These are phyloP conservation scores for Candida boidinii DNA, from an alignment of 805 yeast species.

Conservation along the genomic window DNA sequence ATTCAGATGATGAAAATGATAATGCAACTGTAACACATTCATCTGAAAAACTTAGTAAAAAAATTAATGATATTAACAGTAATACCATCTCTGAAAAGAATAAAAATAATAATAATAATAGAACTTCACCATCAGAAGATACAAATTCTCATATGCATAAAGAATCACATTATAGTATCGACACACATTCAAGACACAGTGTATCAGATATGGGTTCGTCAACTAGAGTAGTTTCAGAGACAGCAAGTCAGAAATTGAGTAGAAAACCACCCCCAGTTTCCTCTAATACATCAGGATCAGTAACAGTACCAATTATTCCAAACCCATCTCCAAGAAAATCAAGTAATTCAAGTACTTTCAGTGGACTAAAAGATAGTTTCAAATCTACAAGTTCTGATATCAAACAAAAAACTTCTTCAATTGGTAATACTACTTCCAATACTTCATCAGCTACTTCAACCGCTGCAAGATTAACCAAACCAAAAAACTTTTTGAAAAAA, in stretches of 20 bases:
- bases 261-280: slow-evolving; percentile 14
- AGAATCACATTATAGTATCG: no score
- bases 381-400: slow-evolving; percentile 9
- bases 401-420: no score
- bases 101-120: no score
- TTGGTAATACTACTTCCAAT: background rate
- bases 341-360: no score
- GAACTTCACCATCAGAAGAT: no score
- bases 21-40: no score
- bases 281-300: background rate
- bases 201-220: no score
- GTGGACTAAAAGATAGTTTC: slow-evolving; percentile 14
- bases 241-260: slow-evolving; percentile 2
- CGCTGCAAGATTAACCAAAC: slow-evolving; percentile 11
- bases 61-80: background rate
- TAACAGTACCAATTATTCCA: background rate
- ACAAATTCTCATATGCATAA: no score
- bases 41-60: background rate
- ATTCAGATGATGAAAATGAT: slow-evolving; percentile 3
- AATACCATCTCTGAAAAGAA: no score
- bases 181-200: no score
- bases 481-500: slow-evolving; percentile 15
- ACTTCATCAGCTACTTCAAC: background rate
- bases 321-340: slow-evolving; percentile 8
- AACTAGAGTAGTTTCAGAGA: no score